Evolutionary conservation across 768 basidiomycete species (phyloP).

Genomic region (Boletus patriciae): DNA sequence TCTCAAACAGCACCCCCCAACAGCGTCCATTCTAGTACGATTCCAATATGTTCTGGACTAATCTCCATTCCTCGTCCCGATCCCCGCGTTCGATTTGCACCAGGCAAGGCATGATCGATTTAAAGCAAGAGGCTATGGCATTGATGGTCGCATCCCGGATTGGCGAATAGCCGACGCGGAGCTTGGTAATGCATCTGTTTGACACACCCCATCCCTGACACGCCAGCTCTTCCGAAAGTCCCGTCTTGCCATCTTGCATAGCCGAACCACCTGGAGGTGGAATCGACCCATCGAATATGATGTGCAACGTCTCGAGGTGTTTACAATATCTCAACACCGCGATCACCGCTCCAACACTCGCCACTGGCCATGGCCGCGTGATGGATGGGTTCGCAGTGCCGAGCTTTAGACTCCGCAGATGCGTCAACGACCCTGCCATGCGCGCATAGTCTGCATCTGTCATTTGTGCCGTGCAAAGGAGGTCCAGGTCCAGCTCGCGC

Average conservation of each 20-base stretch:
- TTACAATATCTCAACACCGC: slow-evolving; percentile 14
- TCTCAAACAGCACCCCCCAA: neutral
- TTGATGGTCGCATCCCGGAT: slow-evolving; percentile 3
- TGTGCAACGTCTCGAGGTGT: slow-evolving; percentile 13
- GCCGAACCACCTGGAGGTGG: neutral
- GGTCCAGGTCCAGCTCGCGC: slow-evolving; percentile 18
- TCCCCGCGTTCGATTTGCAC: neutral
- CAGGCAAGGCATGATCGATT: slow-evolving; percentile 16
- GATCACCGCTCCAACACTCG: slow-evolving; percentile 12
- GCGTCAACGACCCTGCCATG: slow-evolving; percentile 11
- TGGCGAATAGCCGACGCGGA: slow-evolving; percentile 19
- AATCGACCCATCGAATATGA: slow-evolving; percentile 21
- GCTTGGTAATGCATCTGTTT: slow-evolving; percentile 12
- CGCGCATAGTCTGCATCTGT: slow-evolving; percentile 9
- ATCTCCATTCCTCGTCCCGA: slow-evolving; percentile 3
- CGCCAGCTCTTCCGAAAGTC: neutral
- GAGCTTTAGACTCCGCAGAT: slow-evolving; percentile 15
- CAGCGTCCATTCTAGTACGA: neutral
- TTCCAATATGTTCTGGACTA: slow-evolving; percentile 7
- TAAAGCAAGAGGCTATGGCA: slow-evolving; percentile 11
- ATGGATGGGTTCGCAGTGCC: slow-evolving; percentile 12
- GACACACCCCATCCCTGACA: slow-evolving; percentile 3
- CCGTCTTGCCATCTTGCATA: neutral
- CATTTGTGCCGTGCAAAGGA: slow-evolving; percentile 8
- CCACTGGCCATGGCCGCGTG: slow-evolving; percentile 2